These are phyloP conservation scores for Rhodotorula sp. DNA, from an alignment of 1,284 basidiomycete genomes.

Conservation along the genomic window DNA sequence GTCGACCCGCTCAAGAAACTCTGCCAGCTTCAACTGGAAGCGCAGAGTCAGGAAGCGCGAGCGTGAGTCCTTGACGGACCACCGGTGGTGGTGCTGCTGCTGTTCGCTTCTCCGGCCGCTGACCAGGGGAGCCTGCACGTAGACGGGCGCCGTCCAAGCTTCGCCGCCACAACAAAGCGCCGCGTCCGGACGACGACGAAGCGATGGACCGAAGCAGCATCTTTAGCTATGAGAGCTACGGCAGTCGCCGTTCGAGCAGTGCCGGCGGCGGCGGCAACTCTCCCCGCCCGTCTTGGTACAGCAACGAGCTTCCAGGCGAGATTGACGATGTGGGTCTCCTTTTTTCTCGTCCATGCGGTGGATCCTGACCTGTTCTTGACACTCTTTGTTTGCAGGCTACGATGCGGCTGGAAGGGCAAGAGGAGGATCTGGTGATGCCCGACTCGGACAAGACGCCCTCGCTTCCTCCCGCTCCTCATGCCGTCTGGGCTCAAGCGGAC, in stretches of 20 bases:
- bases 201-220: constrained; percentile 8
- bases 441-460: neutral
- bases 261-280: neutral
- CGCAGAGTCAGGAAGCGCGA: constrained; percentile 9
- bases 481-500: neutral
- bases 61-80: constrained; percentile 3
- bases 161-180: neutral
- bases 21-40: constrained; percentile 30
- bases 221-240: constrained; percentile 12
- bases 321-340: neutral
- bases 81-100: no score
- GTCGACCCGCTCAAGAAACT: constrained; percentile 31
- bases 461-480: neutral
- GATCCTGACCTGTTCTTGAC: neutral
- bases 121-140: neutral
- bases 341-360: neutral
- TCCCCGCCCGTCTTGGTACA: neutral
- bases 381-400: neutral
- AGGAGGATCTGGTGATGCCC: neutral
- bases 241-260: neutral
- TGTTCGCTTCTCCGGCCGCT: no score
- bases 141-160: neutral
- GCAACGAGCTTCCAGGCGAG: neutral
- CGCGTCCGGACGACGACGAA: neutral
- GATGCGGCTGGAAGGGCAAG: neutral